Base-by-base conservation (phyloP, 495 filamentous ascomycete genomes). In the Neurospora sp. region DNA sequence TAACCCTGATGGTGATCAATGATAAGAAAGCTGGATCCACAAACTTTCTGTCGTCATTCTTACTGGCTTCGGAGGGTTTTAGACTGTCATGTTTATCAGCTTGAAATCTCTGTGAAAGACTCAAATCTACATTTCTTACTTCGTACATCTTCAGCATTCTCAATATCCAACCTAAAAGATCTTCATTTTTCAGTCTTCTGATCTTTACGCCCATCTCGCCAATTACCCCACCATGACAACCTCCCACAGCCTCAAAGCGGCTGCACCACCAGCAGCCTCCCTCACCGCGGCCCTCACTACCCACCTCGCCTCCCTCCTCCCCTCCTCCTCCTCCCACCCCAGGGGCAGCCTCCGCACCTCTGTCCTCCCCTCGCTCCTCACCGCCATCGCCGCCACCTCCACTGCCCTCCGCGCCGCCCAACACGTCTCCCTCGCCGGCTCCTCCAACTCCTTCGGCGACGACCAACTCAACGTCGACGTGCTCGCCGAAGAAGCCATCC, bases 391-490 rank as follows among this genome's bases (percentile, higher is more conserved):
- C 54, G 73, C 74, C 19, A 81, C 84, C 39, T 79, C 81, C n/a
- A 45, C 72, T 9, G 74, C 80, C 36, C 79, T 87, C 2, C 83
- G 79, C n/a, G 69, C 69, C 45, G 76, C 83, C 17, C 82, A 85
- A 34, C 71, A 80, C 48, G 81, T 87, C 69, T 77, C 82, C 54
- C 82, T 77, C 2, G 82, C 82, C 4, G 85, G 85, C 7, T 82
- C 83, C 3, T 81, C 83, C 36, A 88, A 88, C 73, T 76, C 78
- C 15, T 88, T 87, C 70, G 86, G 86, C 39, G 86, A 88, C 73
- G 83, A 84, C 75, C 86, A 88, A 75, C 81, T 88, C 62, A 88
- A 88, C 76, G 85, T 88, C 70, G 86, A 88, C 73, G 82, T 88
- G 13, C 21, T 82, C 1, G 81, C 85, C n/a, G 86, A 88, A 74